These are phyloP conservation scores for Beauveria sp. DNA, from an alignment of 2,329 filamentous ascomycete species.

Conservation along the genomic window DNA sequence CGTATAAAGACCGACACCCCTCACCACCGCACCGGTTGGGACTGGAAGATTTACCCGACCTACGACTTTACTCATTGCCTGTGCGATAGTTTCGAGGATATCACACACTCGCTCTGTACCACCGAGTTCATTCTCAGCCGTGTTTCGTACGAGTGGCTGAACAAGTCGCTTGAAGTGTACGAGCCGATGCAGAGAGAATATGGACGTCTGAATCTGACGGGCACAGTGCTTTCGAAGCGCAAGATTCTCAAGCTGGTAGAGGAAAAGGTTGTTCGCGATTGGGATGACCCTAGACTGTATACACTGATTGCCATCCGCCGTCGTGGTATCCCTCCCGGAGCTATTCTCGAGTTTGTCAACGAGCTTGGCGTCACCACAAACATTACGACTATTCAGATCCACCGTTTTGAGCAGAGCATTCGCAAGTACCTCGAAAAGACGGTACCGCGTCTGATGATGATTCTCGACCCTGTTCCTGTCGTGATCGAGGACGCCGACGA, in stretches of 20 bases:
- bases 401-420: constrained; percentile 78
- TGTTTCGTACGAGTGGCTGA: constrained; percentile 85
- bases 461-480: constrained; percentile 78
- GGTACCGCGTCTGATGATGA: constrained; percentile 81
- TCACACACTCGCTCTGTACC: constrained; percentile 88
- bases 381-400: constrained; percentile 68
- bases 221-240: constrained; percentile 82
- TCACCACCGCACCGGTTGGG: constrained; percentile 71
- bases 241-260: constrained; percentile 74
- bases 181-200: constrained; percentile 92
- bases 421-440: constrained; percentile 80
- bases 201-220: constrained; percentile 58
- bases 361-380: constrained; percentile 86
- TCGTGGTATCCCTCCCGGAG: constrained; percentile 79
- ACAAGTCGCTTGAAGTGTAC: constrained; percentile 74
- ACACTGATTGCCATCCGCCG: constrained; percentile 78
- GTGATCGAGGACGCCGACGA: constrained; percentile 69
- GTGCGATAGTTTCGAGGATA: constrained; percentile 85
- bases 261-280: constrained; percentile 70
- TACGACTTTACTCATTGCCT: constrained; percentile 91
- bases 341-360: constrained; percentile 81
- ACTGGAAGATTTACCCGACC: constrained; percentile 91
- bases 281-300: constrained; percentile 87
- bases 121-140: constrained; percentile 83
- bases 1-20: constrained; percentile 64